Evolutionary conservation across 2,329 filamentous ascomycete species (phyloP), one percentile per base, ranked within the genome.

Genomic region (Lojkania enalia): DNA sequence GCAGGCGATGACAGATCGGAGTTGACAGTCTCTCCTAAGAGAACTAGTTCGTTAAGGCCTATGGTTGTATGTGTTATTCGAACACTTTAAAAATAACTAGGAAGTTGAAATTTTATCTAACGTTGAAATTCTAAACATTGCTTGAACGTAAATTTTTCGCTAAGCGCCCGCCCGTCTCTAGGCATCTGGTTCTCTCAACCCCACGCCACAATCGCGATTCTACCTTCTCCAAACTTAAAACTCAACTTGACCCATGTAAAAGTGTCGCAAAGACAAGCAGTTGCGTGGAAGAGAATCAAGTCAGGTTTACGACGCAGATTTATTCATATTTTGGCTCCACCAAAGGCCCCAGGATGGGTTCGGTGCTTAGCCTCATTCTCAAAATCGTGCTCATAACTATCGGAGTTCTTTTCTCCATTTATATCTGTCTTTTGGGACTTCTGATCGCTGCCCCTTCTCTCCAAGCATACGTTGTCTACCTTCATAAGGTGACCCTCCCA

Each of bases 231-330:
- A n/a, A n/a, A n/a, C n/a, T n/a, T n/a, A n/a, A n/a, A n/a, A n/a
- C n/a, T n/a, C n/a, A n/a, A n/a, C 23, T 27, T n/a, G 23, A 27
- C 7, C 23, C 23, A 27, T 7, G 7, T 7, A 7, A 7, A 7
- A 27, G 23, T 27, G n/a, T 27, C 23, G 25, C 4, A 30, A n/a
- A 18, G 39, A 30, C 50, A 50, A 27, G n/a, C 7, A 7, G 7
- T 7, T 7, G n/a, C n/a, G 23, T 27, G 7, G 23, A 27, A 7
- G 23, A n/a, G 23, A 27, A n/a, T n/a, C 23, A 27, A n/a, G n/a
- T 27, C n/a, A 7, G 23, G 7, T n/a, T 27, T n/a, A 27, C 23
- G 23, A 27, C 23, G n/a, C 23, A 27, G 23, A 27, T 7, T 27
- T 7, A 7, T n/a, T 27, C 23, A n/a, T n/a, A 27, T 7, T 27